Evolutionary conservation across 495 filamentous ascomycete species (phyloP).

Genomic region (Penicillium lagena): DNA sequence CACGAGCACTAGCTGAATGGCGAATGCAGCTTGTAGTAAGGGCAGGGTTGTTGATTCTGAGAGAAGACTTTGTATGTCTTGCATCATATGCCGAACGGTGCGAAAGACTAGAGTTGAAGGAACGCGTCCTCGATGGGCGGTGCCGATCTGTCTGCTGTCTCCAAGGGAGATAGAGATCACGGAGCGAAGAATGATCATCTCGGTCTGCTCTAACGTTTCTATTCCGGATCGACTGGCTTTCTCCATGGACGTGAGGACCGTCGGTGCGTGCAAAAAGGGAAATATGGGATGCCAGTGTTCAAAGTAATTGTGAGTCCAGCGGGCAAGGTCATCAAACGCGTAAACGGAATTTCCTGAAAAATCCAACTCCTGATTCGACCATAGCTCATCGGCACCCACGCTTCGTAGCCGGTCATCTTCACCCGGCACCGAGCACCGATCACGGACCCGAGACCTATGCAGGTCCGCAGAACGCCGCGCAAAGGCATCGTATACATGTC

Average conservation of each 20-base stretch:
- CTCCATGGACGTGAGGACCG: conserved; percentile 32
- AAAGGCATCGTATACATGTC: conserved; percentile 39
- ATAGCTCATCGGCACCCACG: conserved; percentile 14
- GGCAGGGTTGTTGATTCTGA: conserved; percentile 29
- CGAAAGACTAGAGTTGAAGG: conserved; percentile 30
- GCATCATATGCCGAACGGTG: conserved; percentile 29
- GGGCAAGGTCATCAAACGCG: conserved; percentile 27
- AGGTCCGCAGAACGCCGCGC: conserved; percentile 31
- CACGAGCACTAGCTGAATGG: conserved; percentile 38
- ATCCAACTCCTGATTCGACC: conserved; percentile 23
- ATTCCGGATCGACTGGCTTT: conserved; percentile 17
- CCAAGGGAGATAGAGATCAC: conserved; percentile 39
- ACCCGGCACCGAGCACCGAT: conserved; percentile 34
- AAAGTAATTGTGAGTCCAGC: conserved; percentile 40
- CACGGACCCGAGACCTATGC: conserved; percentile 17
- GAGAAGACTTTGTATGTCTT: conserved; percentile 27
- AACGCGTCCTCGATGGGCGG: conserved; percentile 10
- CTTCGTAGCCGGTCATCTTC: conserved; percentile 38
- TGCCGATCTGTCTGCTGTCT: conserved; percentile 21
- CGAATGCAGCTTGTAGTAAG: conserved; percentile 37
- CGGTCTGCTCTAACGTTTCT: conserved; percentile 11
- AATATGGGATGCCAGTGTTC: conserved; percentile 43
- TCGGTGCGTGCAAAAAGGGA: conserved; percentile 39
- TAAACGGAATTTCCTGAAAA: conserved; percentile 3
- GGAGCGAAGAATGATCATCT: conserved; percentile 35